Evolutionary conservation across 768 basidiomycete species (phyloP).

Genomic region (Calvatia gigantea): DNA sequence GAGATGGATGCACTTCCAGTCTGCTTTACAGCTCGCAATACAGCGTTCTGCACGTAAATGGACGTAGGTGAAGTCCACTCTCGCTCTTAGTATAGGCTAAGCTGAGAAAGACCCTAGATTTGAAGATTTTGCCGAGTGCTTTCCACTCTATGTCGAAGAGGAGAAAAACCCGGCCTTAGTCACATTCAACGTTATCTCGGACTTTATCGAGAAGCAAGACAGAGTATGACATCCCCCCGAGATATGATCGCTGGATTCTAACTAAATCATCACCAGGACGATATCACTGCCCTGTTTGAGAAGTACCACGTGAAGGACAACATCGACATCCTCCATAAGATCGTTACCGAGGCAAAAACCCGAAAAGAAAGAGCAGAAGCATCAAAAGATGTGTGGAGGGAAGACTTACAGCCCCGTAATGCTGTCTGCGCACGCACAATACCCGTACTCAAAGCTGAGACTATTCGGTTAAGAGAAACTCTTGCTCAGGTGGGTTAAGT

Average conservation of each 20-base stretch:
- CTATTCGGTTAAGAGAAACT: conserved; percentile 32
- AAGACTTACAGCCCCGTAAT: conserved; percentile 56
- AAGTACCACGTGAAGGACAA: conserved; percentile 66
- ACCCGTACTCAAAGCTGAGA: conserved; percentile 50
- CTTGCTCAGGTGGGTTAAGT: conserved; percentile 33
- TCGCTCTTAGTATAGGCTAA: not conserved
- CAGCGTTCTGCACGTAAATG: conserved; percentile 56
- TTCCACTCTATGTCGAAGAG: conserved; percentile 61
- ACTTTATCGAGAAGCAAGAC: conserved; percentile 68
- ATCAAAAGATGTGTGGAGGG: conserved; percentile 60
- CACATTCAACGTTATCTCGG: conserved; percentile 63
- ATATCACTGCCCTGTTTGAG: conserved; percentile 66
- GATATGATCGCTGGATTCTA: not conserved
- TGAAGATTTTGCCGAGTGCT: conserved; percentile 62
- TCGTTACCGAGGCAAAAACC: conserved; percentile 65
- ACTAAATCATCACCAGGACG: conserved; percentile 37
- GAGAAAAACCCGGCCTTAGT: conserved; percentile 59
- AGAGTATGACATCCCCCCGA: conserved; percentile 30
- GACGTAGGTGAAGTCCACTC: conserved; percentile 40
- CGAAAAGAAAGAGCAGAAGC: conserved; percentile 45
- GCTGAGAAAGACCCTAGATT: conserved; percentile 30
- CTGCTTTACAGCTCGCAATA: conserved; percentile 52
- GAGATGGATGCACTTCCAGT: conserved; percentile 55
- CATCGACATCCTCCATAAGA: conserved; percentile 65
- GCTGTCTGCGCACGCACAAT: conserved; percentile 63